Conservation (phyloP, 345 rosid genomes). For the Cardamine resedifolia region DNA sequence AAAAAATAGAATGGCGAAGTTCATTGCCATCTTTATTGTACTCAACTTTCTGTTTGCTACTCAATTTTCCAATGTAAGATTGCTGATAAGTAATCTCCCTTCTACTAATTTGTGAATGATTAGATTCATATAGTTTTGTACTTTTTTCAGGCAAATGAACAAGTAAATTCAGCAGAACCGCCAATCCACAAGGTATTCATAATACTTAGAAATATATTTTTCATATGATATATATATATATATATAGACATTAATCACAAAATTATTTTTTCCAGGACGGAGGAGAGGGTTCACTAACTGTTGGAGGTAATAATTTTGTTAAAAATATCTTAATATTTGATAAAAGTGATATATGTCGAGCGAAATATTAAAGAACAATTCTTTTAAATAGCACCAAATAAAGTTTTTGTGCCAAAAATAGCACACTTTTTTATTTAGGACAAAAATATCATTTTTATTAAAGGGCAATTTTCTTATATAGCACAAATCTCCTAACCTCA, state of each 20-base stretch:
- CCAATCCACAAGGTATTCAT: constrained; percentile 15
- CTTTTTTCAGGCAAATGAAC: constrained; percentile 2
- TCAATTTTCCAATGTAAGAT: constrained; percentile 16
- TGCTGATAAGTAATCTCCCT: background rate
- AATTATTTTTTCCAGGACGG: constrained; percentile 4
- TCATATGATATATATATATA: background rate
- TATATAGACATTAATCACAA: background rate
- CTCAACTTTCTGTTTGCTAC: constrained; percentile 14
- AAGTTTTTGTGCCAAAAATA: too few species aligned
- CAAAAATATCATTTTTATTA: too few species aligned
- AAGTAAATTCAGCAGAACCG: background rate
- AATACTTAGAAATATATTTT: background rate
- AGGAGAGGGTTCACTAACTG: constrained; percentile 4
- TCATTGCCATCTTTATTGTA: background rate
- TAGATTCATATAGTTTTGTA: background rate
- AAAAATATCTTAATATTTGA: background rate
- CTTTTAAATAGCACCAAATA: too few species aligned
- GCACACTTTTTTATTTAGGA: too few species aligned
- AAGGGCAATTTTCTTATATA: too few species aligned
- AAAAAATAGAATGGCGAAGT: constrained; percentile 1
- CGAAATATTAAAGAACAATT: too few species aligned
- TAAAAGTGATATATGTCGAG: too few species aligned
- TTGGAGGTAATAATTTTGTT: background rate
- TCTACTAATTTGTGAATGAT: background rate
- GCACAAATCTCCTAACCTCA: too few species aligned